Percentiles rank a stretch among this genome's conserved stretches.
Evolutionary conservation across 2,329 filamentous ascomycete species (phyloP).

Genomic region (Alternaria gaisen): DNA sequence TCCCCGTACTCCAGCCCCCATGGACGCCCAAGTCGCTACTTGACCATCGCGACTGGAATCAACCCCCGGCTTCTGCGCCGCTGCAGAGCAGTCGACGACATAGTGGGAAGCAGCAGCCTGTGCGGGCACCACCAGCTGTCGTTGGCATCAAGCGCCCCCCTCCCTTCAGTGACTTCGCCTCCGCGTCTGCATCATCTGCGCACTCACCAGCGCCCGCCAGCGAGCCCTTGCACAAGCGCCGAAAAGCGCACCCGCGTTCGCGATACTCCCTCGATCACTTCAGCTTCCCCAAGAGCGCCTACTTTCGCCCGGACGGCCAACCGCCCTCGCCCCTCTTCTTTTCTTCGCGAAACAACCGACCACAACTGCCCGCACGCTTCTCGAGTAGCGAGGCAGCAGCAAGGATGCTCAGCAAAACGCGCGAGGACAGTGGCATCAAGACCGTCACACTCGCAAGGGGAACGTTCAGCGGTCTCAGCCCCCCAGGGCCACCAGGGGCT

Average conservation of each 20-base stretch:
- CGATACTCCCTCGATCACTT: constrained; percentile 51
- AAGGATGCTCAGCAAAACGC: constrained; percentile 64
- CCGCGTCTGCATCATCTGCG: not conserved
- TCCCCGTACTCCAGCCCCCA: constrained; percentile 19
- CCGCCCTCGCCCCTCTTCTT: constrained; percentile 64
- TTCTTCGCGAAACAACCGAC: constrained; percentile 55
- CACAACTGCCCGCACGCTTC: constrained; percentile 62
- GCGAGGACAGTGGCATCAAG: constrained; percentile 61
- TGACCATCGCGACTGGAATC: constrained; percentile 24
- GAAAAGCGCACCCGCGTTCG: constrained; percentile 38
- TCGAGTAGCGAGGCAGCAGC: constrained; percentile 66
- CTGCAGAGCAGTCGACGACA: constrained; percentile 14
- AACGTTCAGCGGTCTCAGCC: constrained; percentile 52
- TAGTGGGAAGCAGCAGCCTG: constrained; percentile 5
- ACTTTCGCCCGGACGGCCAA: constrained; percentile 36
- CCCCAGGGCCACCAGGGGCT: constrained; percentile 56
- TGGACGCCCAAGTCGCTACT: constrained; percentile 25
- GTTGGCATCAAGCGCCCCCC: constrained; percentile 35
- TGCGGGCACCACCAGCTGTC: constrained; percentile 28
- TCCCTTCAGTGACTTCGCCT: constrained; percentile 6
- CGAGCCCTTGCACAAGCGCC: constrained; percentile 50
- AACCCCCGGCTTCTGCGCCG: constrained; percentile 23
- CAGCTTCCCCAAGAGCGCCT: constrained; percentile 34
- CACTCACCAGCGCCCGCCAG: constrained; percentile 22
- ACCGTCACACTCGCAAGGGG: constrained; percentile 62